These are phyloP conservation scores for Clonostachys sp. DNA, from an alignment of 2,329 filamentous ascomycete species.

Conservation along the genomic window DNA sequence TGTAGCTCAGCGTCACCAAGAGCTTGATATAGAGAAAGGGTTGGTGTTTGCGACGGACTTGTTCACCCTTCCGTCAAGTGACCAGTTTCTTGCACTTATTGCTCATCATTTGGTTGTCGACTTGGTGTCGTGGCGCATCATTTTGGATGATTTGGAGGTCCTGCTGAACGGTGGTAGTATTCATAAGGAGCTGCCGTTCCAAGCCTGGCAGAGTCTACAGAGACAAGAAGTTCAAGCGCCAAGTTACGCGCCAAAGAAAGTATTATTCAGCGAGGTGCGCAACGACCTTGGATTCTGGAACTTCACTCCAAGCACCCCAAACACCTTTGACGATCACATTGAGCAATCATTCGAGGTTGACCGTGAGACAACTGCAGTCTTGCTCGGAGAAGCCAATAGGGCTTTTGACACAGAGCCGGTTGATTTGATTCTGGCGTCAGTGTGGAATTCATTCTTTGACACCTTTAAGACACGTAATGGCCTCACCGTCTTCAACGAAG, in stretches of 20 bases:
- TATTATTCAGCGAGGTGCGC: neutral
- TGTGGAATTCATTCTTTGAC: conserved; percentile 23
- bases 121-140: conserved; percentile 39
- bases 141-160: conserved; percentile 35
- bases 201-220: conserved; percentile 23
- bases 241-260: conserved; percentile 1
- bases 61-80: conserved; percentile 1
- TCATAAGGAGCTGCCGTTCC: conserved; percentile 13
- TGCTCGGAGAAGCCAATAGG: conserved; percentile 6
- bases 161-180: conserved; percentile 12
- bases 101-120: conserved; percentile 34
- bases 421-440: conserved; percentile 28
- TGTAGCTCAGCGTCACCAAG: conserved; percentile 2
- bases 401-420: conserved; percentile 25
- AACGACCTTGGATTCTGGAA: conserved; percentile 16
- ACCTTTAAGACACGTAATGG: conserved; percentile 22
- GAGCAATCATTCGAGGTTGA: conserved; percentile 1
- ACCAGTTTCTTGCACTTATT: conserved; percentile 21
- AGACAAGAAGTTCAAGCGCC: conserved; percentile 23
- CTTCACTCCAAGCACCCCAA: conserved; percentile 5
- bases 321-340: conserved; percentile 3
- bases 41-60: conserved; percentile 9
- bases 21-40: conserved; percentile 1
- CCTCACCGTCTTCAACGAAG: conserved; percentile 31
- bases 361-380: neutral